Evolutionary conservation across 805 yeast genomes (phyloP), one percentile per base, ranked within the genome.

Genomic region (Yamadazyma paraphyllophila): DNA sequence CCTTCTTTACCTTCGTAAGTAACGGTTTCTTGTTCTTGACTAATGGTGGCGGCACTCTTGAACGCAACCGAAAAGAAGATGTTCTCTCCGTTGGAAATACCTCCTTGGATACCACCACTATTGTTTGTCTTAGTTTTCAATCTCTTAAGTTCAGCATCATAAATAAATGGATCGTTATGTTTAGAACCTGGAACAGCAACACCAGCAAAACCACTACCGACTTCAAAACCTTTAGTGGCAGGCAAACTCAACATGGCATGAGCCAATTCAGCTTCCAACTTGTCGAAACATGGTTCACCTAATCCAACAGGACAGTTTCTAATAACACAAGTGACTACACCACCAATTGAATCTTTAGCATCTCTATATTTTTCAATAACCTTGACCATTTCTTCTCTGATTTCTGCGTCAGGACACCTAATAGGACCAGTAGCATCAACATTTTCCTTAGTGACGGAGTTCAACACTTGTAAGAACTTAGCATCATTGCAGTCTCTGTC

Each of bases 191-290:
- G 92, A 54, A 92, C 81, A 46, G 76, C 74, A 41, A 95, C 87
- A 55, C 99, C 99, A 36, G 79, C 77, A 61, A 94, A 94, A 11
- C 99, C 99, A 26, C 97, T 88, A 44, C 99, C 99, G 59, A 94
- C 83, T 73, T 94, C 99, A 59, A 94, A 94, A 30, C 98, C 99
- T 71, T 94, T 94, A 39, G 98, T 88, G 37, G 99, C 98, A 15
- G 99, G 99, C 51, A 94, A 81, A 2, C 97, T 91, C 53, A 94
- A 73, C 99, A 94, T 94, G 42, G 98, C 98, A 63, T 94, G 99
- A 11, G 98, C 99, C 52, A 94, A 76, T 59, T 80, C 69, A 27
- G 99, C 99, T 75, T 94, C 99, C 51, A 94, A 73, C 71, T 94
- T 94, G 69, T 94, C 99, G 63, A 94, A 94, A 51, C 90, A 89